phyloP scores from a whole-genome alignment of 805 yeast genomes.

The Yamadazyma endophytica region DNA sequence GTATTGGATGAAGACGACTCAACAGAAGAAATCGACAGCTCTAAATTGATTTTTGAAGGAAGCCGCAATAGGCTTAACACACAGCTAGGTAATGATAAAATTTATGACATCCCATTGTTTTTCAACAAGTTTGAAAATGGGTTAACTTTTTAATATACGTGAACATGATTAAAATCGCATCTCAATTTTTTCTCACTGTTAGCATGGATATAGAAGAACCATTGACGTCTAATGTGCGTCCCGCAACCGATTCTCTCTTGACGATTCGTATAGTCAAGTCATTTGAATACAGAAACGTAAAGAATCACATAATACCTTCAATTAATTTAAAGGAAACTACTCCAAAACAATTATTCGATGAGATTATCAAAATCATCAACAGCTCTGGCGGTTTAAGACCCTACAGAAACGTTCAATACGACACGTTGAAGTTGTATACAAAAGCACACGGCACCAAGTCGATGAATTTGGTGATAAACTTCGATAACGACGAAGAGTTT shows the following conservation, averaged over 20 bases:
- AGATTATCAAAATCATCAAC: slow-evolving; percentile 40
- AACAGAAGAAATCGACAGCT: slow-evolving; percentile 11
- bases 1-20: slow-evolving; percentile 7
- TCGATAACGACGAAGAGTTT: slow-evolving; percentile 79
- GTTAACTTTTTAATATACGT: slow-evolving; percentile 6
- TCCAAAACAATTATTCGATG: slow-evolving; percentile 57
- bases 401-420: slow-evolving; percentile 68
- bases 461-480: slow-evolving; percentile 84
- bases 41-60: slow-evolving; percentile 11
- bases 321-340: slow-evolving; percentile 70
- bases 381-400: slow-evolving; percentile 75
- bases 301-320: slow-evolving; percentile 64
- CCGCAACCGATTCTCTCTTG: slow-evolving; percentile 66
- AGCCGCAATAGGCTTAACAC: slow-evolving; percentile 9
- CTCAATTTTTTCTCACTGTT: no score
- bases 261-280: slow-evolving; percentile 88
- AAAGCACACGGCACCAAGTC: slow-evolving; percentile 95
- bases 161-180: not conserved
- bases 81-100: slow-evolving; percentile 10
- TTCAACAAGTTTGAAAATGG: slow-evolving; percentile 12
- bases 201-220: slow-evolving; percentile 53
- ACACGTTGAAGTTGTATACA: slow-evolving; percentile 81
- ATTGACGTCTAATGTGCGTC: slow-evolving; percentile 72
- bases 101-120: slow-evolving; percentile 10
- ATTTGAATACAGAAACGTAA: slow-evolving; percentile 85